A percentile compares a stretch with the other conserved stretches of the same genome.
Evolutionary conservation across 495 filamentous ascomycete species (phyloP).

Genomic region (Penicillium longicatenatum): DNA sequence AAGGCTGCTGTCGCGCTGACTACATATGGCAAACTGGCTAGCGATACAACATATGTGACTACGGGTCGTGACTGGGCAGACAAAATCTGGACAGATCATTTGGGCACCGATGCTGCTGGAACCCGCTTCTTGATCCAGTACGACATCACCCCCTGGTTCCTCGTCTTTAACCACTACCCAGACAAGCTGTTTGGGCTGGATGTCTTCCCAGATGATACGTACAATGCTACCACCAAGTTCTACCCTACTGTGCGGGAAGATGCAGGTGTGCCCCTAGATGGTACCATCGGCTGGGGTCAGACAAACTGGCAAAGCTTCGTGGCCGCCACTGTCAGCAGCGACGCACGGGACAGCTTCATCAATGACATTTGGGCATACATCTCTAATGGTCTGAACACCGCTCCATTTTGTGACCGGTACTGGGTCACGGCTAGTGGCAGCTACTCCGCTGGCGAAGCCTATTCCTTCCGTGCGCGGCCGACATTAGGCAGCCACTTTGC

Average conservation of each 20-base stretch:
- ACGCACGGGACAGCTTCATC: constrained; percentile 29
- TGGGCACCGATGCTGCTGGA: constrained; percentile 35
- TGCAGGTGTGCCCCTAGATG: constrained; percentile 38
- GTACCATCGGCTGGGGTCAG: constrained; percentile 36
- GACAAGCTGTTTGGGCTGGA: constrained; percentile 41
- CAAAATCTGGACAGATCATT: constrained; percentile 40
- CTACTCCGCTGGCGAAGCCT: constrained; percentile 15
- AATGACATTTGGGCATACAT: constrained; percentile 41
- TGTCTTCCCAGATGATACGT: constrained; percentile 36
- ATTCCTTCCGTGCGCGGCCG: constrained; percentile 24
- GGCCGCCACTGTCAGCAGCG: constrained; percentile 28
- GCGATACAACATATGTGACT: constrained; percentile 36
- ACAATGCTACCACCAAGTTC: constrained; percentile 35
- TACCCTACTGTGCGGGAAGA: constrained; percentile 32
- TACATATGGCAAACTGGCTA: constrained; percentile 38
- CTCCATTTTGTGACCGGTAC: constrained; percentile 43
- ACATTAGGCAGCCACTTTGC: constrained; percentile 27
- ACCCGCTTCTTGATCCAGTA: constrained; percentile 45
- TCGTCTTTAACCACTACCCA: constrained; percentile 42
- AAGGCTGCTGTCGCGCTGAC: constrained; percentile 52
- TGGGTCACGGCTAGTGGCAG: constrained; percentile 23
- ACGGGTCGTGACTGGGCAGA: constrained; percentile 35
- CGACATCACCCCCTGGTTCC: constrained; percentile 34
- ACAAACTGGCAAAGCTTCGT: constrained; percentile 42
- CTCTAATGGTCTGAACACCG: constrained; percentile 39